Evolutionary conservation across 108 stramenopile genomes (phyloP).

Genomic region (Cyclotella sp.): DNA sequence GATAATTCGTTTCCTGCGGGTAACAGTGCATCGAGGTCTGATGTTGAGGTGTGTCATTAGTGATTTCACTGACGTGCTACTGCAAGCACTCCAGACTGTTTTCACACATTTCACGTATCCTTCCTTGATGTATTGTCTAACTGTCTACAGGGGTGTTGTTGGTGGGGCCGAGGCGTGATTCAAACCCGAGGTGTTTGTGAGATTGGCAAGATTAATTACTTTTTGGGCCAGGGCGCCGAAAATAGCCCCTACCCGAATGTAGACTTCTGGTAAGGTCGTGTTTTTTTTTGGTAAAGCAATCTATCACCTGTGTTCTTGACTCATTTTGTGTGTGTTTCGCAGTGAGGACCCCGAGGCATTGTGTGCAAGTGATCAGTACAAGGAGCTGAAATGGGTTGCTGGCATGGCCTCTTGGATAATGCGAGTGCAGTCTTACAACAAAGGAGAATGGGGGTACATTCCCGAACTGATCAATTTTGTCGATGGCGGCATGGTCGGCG

Average conservation of each 20-base stretch:
- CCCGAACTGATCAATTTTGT: conserved; percentile 14
- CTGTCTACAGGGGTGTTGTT: not conserved
- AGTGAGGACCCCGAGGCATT: conserved; percentile 12
- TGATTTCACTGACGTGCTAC: no score
- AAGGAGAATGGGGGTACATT: conserved; percentile 10
- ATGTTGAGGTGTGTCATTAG: conserved; percentile 2
- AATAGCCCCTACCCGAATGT: conserved; percentile 11
- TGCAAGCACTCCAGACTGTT: no score
- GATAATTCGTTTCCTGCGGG: conserved; percentile 13
- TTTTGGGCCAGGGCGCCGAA: not conserved
- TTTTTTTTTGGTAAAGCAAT: no score
- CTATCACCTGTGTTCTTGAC: no score
- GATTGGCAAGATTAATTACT: conserved; percentile 15
- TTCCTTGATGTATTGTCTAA: no score
- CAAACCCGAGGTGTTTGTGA: conserved; percentile 6
- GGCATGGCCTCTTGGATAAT: conserved; percentile 17
- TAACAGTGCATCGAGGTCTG: not conserved
- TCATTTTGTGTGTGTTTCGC: no score
- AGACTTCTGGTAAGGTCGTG: not conserved
- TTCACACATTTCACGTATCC: no score
- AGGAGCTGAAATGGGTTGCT: conserved; percentile 17
- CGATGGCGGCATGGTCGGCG: conserved; percentile 9
- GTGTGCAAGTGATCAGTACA: conserved; percentile 3
- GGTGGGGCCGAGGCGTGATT: conserved; percentile 12
- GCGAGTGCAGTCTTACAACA: conserved; percentile 3